Conservation (phyloP, 2,329 filamentous ascomycete species). For the Aspergillus transmontanensis region DNA sequence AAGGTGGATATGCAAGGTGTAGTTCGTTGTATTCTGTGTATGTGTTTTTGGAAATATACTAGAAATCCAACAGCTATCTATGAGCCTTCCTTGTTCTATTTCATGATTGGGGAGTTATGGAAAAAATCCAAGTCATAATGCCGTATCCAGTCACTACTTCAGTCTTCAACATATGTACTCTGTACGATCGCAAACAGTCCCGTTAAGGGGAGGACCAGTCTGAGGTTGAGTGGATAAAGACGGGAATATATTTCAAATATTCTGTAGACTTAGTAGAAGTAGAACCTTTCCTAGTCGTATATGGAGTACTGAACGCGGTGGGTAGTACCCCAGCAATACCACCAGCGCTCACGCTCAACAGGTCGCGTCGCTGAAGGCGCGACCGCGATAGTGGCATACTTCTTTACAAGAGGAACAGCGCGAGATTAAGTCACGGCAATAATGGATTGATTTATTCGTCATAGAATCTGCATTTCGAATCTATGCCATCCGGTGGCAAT, state of each 20-base stretch:
- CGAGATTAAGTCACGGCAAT: neutral
- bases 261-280: neutral
- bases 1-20: neutral
- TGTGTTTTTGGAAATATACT: neutral
- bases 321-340: neutral
- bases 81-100: neutral
- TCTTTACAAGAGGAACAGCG: neutral
- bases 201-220: neutral
- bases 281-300: neutral
- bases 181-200: neutral
- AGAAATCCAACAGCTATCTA: neutral
- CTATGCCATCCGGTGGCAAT: conserved; percentile 38
- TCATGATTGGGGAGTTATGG: too few species aligned
- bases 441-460: conserved; percentile 25
- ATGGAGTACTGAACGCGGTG: neutral
- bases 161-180: neutral
- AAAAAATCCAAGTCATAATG: neutral
- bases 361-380: neutral
- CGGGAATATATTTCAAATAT: neutral
- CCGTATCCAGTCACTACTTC: neutral
- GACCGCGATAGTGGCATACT: neutral
- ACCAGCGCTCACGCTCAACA: neutral
- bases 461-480: conserved; percentile 36
- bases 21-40: neutral
- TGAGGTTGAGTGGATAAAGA: neutral